Evolutionary conservation across 495 filamentous ascomycete species (phyloP), one percentile per base, ranked within the genome.

Genomic region (Schizothecium vesticola): DNA sequence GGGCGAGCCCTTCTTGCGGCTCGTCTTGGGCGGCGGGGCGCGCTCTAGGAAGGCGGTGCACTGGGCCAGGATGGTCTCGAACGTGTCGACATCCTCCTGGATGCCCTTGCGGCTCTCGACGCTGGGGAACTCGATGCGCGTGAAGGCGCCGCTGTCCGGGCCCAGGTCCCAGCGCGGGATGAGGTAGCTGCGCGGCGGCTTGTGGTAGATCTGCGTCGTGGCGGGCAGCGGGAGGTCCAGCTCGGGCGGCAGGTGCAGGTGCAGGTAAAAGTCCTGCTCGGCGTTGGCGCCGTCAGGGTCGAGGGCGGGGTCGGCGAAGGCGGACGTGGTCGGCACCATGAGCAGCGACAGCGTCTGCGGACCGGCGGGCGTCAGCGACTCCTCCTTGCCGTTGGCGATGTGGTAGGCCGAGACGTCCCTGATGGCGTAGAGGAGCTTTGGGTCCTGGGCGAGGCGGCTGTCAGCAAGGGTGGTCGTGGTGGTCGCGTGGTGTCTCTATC

Each of bases 261-360:
- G 93, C 1, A 97, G 88, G 76, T 97, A 97, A 81, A 96, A 97
- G 79, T 97, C 93, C 75, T 96, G 91, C 73, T 96, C 92, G 1
- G 88, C 85, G 22, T 82, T 82, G 55, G 82, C 82, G 68, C 84
- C 83, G 63, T 87, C 82, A 21, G 84, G 80, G 55, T 84, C 83
- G 55, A 86, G 80, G 36, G 81, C 80, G 10, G 87, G 81, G 65
- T 89, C 89, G 67, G 90, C 84, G 65, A 90, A 89, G 19, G 88
- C 83, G 21, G 91, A 89, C 22, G 86, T 87, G 1, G 93, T 97
- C 19, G 93, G 93, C 26, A 97, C 93, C 93, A 97, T 97, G 70
- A 97, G 79, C 66, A 97, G 82, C 8, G 93, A 96, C 51, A 97
- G 83, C 0, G 92, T 96, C 78, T 97, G 92, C 26, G 93, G 88